phyloP scores from a whole-genome alignment of 495 filamentous ascomycete genomes.

The Hypoxylon cercidicola region DNA sequence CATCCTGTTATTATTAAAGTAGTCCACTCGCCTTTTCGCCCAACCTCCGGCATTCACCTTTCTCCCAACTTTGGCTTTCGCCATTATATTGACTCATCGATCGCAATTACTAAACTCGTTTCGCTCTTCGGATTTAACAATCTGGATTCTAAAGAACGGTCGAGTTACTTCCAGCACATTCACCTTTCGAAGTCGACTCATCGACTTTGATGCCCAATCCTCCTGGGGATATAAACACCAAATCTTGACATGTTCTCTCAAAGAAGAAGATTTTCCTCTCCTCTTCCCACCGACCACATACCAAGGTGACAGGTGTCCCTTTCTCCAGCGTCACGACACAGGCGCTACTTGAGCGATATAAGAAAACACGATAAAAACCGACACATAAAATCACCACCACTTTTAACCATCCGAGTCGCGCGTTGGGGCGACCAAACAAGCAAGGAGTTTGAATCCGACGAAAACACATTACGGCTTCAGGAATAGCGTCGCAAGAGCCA shows the following conservation, averaged over 20 bases:
- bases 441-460: constrained; percentile 10
- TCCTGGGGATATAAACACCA: constrained; percentile 51
- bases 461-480: constrained; percentile 17
- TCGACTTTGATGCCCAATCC: constrained; percentile 47
- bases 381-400: constrained; percentile 24
- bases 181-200: constrained; percentile 41
- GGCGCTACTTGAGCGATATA: constrained; percentile 47
- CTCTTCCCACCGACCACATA: constrained; percentile 66
- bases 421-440: constrained; percentile 34
- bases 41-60: constrained; percentile 36
- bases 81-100: constrained; percentile 47
- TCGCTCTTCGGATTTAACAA: constrained; percentile 34
- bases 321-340: constrained; percentile 59
- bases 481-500: constrained; percentile 46
- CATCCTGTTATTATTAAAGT: constrained; percentile 44
- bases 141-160: constrained; percentile 41
- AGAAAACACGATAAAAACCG: constrained; percentile 33
- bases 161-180: constrained; percentile 46
- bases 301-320: constrained; percentile 65
- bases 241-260: constrained; percentile 61
- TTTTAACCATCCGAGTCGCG: constrained; percentile 28
- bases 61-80: constrained; percentile 47
- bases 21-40: constrained; percentile 36
- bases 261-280: constrained; percentile 59
- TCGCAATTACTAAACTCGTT: constrained; percentile 36